Percentiles rank a stretch among this genome's conserved stretches.
phyloP scores from a whole-genome alignment of 495 filamentous ascomycete species.

The Podospora pseudopauciseta region DNA sequence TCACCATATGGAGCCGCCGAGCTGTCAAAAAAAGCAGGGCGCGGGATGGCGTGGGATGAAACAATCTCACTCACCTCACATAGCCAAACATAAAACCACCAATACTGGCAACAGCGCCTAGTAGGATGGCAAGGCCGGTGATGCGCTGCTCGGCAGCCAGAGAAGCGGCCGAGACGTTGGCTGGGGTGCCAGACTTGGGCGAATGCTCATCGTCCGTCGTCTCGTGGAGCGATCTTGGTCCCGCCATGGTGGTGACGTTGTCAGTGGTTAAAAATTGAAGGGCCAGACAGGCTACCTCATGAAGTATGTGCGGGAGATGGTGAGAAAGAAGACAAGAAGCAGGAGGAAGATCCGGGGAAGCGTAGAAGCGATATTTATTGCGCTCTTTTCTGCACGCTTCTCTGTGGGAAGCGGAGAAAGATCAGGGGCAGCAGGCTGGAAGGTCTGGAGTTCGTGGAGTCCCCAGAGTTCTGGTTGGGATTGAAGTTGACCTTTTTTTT shows the following conservation, averaged over 20 bases:
- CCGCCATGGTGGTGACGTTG: neutral
- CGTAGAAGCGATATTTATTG: neutral
- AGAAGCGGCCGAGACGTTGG: constrained; percentile 7
- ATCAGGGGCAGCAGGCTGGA: neutral
- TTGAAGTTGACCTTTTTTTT: neutral
- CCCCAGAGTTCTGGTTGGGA: neutral
- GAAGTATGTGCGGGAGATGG: neutral
- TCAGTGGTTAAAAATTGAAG: neutral
- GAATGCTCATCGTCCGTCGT: constrained; percentile 5
- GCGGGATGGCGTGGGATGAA: neutral
- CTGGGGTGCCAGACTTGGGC: neutral
- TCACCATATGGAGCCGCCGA: constrained; percentile 6
- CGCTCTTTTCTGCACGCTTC: neutral
- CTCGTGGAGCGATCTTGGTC: neutral
- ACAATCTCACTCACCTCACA: constrained; percentile 49
- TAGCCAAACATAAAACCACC: constrained; percentile 82
- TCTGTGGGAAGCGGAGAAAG: neutral
- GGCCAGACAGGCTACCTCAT: neutral
- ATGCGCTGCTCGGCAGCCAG: constrained; percentile 28
- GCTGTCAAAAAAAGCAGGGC: neutral
- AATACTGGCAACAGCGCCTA: constrained; percentile 56
- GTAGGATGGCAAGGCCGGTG: constrained; percentile 38
- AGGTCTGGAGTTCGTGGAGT: constrained; percentile 1
- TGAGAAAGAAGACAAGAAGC: neutral
- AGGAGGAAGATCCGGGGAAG: constrained; percentile 9